These are phyloP conservation scores for Ophiostoma sp. DNA, from an alignment of 2,329 filamentous ascomycete genomes.

Conservation along the genomic window DNA sequence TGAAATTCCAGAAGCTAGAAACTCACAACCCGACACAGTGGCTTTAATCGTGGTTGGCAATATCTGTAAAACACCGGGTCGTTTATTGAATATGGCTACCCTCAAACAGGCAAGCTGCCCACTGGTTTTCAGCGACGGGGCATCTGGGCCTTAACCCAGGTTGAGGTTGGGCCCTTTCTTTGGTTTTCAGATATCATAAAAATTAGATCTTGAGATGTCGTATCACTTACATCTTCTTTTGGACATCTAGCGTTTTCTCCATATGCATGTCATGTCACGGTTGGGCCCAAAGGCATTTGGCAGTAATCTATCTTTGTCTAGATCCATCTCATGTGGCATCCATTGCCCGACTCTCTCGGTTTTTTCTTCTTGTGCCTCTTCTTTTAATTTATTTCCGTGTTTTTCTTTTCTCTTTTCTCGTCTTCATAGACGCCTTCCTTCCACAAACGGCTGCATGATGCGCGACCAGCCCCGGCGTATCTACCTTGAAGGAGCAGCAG, in stretches of 20 bases:
- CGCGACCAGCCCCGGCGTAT: not conserved
- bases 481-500: not conserved
- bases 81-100: not conserved
- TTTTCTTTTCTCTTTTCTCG: not conserved
- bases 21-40: not conserved
- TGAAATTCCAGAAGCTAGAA: not conserved
- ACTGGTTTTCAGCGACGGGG: no score
- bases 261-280: not conserved
- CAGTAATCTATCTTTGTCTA: not conserved
- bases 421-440: not conserved
- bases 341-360: not conserved
- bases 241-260: not conserved
- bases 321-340: not conserved
- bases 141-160: not conserved
- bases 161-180: not conserved
- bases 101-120: not conserved
- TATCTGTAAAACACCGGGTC: not conserved
- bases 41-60: not conserved
- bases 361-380: not conserved
- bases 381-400: not conserved
- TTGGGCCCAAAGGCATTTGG: not conserved
- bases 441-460: constrained; percentile 14
- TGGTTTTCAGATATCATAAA: not conserved
- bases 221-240: not conserved
- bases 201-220: not conserved